These are phyloP conservation scores for Saccharata proteae DNA, from an alignment of 2,329 filamentous ascomycete genomes.

Conservation along the genomic window DNA sequence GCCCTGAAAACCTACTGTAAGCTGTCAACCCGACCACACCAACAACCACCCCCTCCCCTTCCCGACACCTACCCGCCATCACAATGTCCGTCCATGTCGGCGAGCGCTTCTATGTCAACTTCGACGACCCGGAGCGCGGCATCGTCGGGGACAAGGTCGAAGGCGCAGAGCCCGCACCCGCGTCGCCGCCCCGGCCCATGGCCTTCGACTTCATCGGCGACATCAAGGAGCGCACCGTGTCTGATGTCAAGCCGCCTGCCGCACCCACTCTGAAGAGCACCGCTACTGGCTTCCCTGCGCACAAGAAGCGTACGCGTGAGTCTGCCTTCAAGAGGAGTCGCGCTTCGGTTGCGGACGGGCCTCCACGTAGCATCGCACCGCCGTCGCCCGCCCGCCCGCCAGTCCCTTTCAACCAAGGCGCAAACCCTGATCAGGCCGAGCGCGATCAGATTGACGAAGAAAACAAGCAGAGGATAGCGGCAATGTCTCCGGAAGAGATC, in stretches of 20 bases:
- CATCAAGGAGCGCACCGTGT: conserved; percentile 61
- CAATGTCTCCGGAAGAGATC: conserved; percentile 76
- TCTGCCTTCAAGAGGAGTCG: conserved; percentile 73
- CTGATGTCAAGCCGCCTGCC: conserved; percentile 48
- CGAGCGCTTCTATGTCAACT: conserved; percentile 48
- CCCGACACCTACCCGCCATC: conserved; percentile 1
- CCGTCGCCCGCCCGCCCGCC: neutral
- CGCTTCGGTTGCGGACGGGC: conserved; percentile 10
- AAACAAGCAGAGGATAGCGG: conserved; percentile 59
- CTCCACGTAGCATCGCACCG: neutral
- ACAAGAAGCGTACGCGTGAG: conserved; percentile 60
- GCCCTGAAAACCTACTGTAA: too few species aligned
- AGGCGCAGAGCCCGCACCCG: conserved; percentile 11
- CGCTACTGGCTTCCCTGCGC: conserved; percentile 69
- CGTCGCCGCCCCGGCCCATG: conserved; percentile 15
- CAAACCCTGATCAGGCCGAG: conserved; percentile 42
- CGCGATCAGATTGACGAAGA: conserved; percentile 67
- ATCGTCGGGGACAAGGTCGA: conserved; percentile 35
- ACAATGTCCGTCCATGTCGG: conserved; percentile 39
- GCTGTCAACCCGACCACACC: conserved; percentile 2
- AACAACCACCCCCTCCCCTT: neutral
- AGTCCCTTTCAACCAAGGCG: neutral
- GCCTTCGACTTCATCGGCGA: conserved; percentile 51
- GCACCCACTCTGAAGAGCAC: conserved; percentile 45
- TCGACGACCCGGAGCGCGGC: conserved; percentile 27